phyloP scores from a whole-genome alignment of 2,329 filamentous ascomycete genomes.

The Hypoxylon sp. region DNA sequence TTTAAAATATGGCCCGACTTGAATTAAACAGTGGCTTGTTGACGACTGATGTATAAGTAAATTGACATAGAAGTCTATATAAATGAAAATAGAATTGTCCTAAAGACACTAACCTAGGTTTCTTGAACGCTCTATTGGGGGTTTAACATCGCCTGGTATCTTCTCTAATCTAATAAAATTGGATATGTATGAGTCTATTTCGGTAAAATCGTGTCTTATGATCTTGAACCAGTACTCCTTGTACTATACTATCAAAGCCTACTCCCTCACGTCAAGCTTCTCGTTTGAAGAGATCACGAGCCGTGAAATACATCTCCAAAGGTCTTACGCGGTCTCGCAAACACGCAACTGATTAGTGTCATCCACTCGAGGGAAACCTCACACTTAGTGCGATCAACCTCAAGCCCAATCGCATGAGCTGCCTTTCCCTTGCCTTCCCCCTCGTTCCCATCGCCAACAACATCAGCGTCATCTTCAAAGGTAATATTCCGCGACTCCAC shows the following conservation, averaged over 20 bases:
- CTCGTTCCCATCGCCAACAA: background rate
- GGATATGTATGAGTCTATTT: slow-evolving; percentile 9
- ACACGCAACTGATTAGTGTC: slow-evolving; percentile 29
- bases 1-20: no score
- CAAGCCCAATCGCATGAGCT: slow-evolving; percentile 28
- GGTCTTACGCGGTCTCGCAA: slow-evolving; percentile 26
- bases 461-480: slow-evolving; percentile 22
- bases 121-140: background rate
- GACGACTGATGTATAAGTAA: background rate
- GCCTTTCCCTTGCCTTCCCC: background rate
- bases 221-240: background rate
- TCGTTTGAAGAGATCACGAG: background rate
- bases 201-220: background rate
- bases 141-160: background rate
- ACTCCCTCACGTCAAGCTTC: background rate
- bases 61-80: background rate
- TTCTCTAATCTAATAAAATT: background rate
- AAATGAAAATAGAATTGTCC: background rate
- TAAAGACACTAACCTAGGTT: background rate
- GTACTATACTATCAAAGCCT: background rate
- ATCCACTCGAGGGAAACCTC: slow-evolving; percentile 37
- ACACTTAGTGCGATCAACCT: slow-evolving; percentile 33
- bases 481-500: slow-evolving; percentile 30
- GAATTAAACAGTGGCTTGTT: no score
- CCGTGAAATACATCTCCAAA: slow-evolving; percentile 12